Base-by-base conservation (phyloP, 2,329 filamentous ascomycete species). In the Fusarium secorum region DNA sequence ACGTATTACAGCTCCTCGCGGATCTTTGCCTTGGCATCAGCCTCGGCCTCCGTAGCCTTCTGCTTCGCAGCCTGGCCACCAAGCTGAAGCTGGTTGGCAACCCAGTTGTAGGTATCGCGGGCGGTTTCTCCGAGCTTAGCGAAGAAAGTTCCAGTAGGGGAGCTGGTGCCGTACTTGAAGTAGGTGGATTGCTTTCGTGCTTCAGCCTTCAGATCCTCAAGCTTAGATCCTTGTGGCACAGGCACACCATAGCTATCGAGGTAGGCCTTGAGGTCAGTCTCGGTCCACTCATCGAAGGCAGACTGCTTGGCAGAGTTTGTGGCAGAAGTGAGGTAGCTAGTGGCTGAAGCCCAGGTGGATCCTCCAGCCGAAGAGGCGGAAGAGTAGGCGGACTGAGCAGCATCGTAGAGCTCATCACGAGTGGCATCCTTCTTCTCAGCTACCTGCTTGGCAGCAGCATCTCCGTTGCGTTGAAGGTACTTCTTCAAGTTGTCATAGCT, bases 201-300 rank as follows among this genome's bases (percentile, higher is more conserved):
- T 64, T 89, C 84, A 13, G 91, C 91, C 66, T 89, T 88, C 24
- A 95, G 84, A 77, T 94, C 87, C 65, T 95, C 91, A 60, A 89
- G 74, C 62, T 84, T 91, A 22, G 89, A 90, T 10, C 90, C 90
- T 78, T 93, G 91, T 45, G 90, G 91, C 42, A 87, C 85, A 8
- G 84, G 80, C 42, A 95, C 83, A 39, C 93, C 93, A 71, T 94
- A 95, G 68, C 89, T 91, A 78, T 95, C 93, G 11, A 95, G 87
- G 76, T 95, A 95, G 2, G 88, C 83, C 85, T 95, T 95, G 68
- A 96, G 84, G 30, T 95, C 91, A 48, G 86, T 87, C 75, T 89
- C 86, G 60, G 86, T 91, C 93, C 93, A 95, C 2, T 88, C 88
- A 56, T 94, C 89, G 70, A 95, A 95, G 2, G 87, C 84, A 28